Percentiles rank a stretch among this genome's conserved stretches.
Evolutionary conservation across 1,139 yeast genomes (phyloP).

Genomic region (Pichia sp.): DNA sequence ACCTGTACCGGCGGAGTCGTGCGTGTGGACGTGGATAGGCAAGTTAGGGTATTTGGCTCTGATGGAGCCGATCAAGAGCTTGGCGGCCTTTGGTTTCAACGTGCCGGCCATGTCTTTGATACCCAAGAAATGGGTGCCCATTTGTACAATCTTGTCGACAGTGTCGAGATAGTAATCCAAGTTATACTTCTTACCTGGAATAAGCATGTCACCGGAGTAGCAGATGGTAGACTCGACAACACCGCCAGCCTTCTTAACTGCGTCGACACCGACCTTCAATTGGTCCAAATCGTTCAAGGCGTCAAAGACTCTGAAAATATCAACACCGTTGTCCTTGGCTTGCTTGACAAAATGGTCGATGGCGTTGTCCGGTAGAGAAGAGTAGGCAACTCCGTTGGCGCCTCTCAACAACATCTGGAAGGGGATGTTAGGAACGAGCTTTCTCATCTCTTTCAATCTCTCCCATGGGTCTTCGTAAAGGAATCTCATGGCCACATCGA

Average conservation of each 20-base stretch:
- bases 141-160: slow-evolving; percentile 76
- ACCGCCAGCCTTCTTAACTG: slow-evolving; percentile 97
- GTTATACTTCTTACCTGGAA: slow-evolving; percentile 92
- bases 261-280: slow-evolving; percentile 94
- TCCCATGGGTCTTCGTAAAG: slow-evolving; percentile 99
- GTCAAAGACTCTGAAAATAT: slow-evolving; percentile 95
- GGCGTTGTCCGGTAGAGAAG: slow-evolving; percentile 96
- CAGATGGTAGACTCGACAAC: slow-evolving; percentile 98
- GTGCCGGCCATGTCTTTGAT: slow-evolving; percentile 99
- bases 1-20: slow-evolving; percentile 99
- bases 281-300: slow-evolving; percentile 96
- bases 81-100: slow-evolving; percentile 92
- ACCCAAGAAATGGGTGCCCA: slow-evolving; percentile 97
- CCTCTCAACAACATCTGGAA: slow-evolving; percentile 99
- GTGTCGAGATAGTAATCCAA: slow-evolving; percentile 80
- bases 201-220: slow-evolving; percentile 97
- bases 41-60: slow-evolving; percentile 86
- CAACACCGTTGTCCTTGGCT: slow-evolving; percentile 95
- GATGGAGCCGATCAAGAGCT: slow-evolving; percentile 68
- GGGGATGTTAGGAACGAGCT: slow-evolving; percentile 93
- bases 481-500: slow-evolving; percentile 97
- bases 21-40: slow-evolving; percentile 98
- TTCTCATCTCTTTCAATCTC: slow-evolving; percentile 81
- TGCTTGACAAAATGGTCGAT: slow-evolving; percentile 93
- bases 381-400: slow-evolving; percentile 98